Evolutionary conservation across 2,329 filamentous ascomycete species (phyloP).

Genomic region (Immersiporthe knoxdaviesiana): DNA sequence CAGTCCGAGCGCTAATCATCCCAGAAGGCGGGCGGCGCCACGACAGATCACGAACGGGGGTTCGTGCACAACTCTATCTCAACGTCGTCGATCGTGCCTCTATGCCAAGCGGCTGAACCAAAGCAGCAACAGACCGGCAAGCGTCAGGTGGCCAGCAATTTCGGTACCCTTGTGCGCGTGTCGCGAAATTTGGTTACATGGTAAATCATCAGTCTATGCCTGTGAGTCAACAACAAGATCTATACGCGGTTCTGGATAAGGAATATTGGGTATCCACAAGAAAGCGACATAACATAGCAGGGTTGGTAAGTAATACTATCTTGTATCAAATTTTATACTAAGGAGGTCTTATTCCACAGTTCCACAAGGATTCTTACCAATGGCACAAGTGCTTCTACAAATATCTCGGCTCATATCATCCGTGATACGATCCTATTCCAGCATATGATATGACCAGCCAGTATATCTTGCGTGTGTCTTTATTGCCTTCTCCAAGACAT

Average conservation of each 20-base stretch:
- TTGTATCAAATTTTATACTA: neutral
- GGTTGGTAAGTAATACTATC: too few species aligned
- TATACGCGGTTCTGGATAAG: neutral
- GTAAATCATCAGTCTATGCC: neutral
- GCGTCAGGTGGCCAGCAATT: neutral
- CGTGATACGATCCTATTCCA: neutral
- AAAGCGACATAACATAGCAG: neutral
- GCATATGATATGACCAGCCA: neutral
- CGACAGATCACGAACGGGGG: neutral
- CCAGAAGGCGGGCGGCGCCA: neutral
- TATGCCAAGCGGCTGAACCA: neutral
- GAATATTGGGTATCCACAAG: neutral
- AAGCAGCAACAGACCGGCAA: too few species aligned
- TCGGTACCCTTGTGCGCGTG: neutral
- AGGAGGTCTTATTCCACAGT: neutral
- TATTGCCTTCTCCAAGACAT: neutral
- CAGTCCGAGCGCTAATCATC: neutral
- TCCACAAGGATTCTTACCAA: neutral
- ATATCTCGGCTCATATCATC: neutral
- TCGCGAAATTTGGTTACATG: neutral
- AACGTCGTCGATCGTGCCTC: neutral
- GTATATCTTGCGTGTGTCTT: neutral
- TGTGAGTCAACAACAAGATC: neutral
- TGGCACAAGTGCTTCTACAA: neutral
- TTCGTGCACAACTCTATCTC: constrained; percentile 3